These are phyloP conservation scores for Corylus avellana DNA, from an alignment of 306 rosid species.

Conservation along the genomic window DNA sequence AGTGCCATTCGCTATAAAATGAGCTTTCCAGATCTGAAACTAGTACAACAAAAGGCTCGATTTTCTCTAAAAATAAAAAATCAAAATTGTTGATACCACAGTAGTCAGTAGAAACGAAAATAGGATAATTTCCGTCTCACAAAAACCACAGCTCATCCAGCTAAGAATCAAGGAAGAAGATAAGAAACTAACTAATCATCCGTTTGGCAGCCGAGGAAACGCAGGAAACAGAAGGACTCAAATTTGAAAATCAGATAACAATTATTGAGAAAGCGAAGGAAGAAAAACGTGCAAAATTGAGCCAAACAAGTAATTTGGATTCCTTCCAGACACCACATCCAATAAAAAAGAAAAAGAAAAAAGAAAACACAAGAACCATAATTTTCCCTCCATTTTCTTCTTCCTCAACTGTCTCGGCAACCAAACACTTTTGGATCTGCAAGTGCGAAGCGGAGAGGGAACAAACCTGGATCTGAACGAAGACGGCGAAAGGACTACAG, in stretches of 20 bases:
- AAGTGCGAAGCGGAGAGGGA: not conserved
- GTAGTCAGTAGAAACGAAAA: not conserved
- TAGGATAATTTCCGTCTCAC: not conserved
- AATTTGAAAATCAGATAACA: not conserved
- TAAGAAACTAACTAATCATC: not conserved
- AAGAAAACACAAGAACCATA: not conserved
- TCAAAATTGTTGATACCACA: not conserved
- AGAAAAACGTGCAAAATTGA: not conserved
- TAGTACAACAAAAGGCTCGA: not conserved
- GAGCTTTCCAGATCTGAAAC: not conserved
- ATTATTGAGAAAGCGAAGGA: constrained; percentile 1
- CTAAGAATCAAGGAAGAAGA: not conserved
- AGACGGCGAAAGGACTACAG: constrained; percentile 56
- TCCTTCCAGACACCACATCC: not conserved
- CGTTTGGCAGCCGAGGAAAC: not conserved
- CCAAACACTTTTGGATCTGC: constrained; percentile 34
- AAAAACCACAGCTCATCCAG: not conserved
- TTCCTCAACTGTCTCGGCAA: not conserved
- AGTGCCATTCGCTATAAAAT: not conserved
- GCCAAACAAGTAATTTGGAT: not conserved
- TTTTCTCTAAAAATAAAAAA: not conserved
- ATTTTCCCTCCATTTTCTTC: not conserved
- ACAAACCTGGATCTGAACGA: constrained; percentile 81
- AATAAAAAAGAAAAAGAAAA: not conserved
- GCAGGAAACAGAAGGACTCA: not conserved